Evolutionary conservation across 2,329 filamentous ascomycete species (phyloP), one percentile per base, ranked within the genome.

Genomic region (Fusarium brachygibbosum): DNA sequence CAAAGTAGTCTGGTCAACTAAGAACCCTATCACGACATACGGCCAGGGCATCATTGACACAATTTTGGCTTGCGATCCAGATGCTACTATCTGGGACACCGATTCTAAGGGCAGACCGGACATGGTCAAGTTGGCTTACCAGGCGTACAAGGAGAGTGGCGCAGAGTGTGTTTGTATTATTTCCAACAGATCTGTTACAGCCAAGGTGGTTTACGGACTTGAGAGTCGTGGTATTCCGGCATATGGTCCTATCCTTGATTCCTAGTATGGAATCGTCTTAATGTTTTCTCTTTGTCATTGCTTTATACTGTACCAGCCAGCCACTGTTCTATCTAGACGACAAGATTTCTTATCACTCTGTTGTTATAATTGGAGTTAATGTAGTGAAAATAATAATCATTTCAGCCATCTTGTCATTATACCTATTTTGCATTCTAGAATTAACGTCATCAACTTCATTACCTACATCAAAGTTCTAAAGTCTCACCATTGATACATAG

Each of bases 151-250:
- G 34, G 82, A 85, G 38, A 86, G 84, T 67, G 78, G 80, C 11
- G 76, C 88, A 0, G 90, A 92, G 80, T 90, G 89, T 8, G 88
- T 91, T 21, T 88, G 91, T 73, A 83, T 92, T 60, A 88, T 93
- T 70, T 88, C 86, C 55, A 92, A 92, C 75, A 84, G 87, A 52
- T 81, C 75, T 44, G 82, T 91, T 14, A 92, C 89, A 16, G 82
- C 82, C 62, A 85, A 85, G 77, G 82, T 92, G 8, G 89, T 92
- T 0, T 89, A 87, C 75, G 86, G 83, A 10, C 76, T 93, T 57
- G 88, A 92, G 78, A 82, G 80, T 48, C 82, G 87, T 52, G 88
- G 89, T 0, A 79, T 91, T 5, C 83, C 87, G 6, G 88, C 88
- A 6, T 92, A 86, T 78, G 90, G 90, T 4, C 88, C 90, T 3